Conservation (phyloP, 805 yeast genomes). For the Cyberlindnera saturnus region DNA sequence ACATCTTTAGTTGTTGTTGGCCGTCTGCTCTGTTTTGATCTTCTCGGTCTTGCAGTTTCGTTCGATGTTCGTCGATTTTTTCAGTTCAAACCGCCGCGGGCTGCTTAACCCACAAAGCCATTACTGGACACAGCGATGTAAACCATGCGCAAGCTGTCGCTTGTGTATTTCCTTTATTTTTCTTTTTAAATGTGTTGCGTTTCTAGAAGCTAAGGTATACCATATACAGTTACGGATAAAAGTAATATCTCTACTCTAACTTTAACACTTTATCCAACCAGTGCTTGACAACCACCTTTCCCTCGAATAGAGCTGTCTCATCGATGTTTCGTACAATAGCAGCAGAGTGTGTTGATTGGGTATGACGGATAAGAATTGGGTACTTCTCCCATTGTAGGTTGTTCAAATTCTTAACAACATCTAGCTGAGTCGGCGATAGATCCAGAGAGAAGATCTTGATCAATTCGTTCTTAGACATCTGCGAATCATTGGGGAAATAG, state of each 20-base stretch:
- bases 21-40: neutral
- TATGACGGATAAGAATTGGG: slow-evolving; percentile 61
- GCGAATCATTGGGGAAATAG: slow-evolving; percentile 19
- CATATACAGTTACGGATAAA: neutral
- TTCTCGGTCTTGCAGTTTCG: neutral
- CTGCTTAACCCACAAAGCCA: neutral
- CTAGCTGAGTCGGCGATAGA: slow-evolving; percentile 38
- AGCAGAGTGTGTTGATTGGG: slow-evolving; percentile 74
- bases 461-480: slow-evolving; percentile 14
- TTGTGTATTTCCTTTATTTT: neutral
- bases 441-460: slow-evolving; percentile 26
- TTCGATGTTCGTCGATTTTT: neutral
- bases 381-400: slow-evolving; percentile 59
- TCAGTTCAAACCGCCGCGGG: neutral
- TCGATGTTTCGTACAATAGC: slow-evolving; percentile 61
- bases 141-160: neutral
- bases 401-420: slow-evolving; percentile 54
- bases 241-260: neutral
- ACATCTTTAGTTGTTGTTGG: slow-evolving; percentile 10
- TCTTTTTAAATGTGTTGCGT: neutral
- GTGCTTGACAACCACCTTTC: slow-evolving; percentile 60
- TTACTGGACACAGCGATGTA: neutral
- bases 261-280: slow-evolving; percentile 44
- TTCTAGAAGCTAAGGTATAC: too few species aligned
- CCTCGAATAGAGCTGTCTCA: slow-evolving; percentile 57